A percentile compares a stretch with the other conserved stretches of the same genome.
Conservation (phyloP, 208 protist species). For the Histomonas meleagridis region DNA sequence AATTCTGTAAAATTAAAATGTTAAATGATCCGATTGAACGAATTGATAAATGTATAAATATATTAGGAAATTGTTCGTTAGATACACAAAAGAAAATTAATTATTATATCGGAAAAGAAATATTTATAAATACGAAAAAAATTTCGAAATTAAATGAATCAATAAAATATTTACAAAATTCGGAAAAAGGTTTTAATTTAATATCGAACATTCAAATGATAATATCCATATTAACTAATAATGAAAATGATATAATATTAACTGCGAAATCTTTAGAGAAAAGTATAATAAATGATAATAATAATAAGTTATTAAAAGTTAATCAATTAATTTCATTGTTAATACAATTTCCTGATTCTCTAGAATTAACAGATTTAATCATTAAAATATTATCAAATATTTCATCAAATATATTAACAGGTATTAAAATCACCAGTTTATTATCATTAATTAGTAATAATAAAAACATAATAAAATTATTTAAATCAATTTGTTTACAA, state of each 20-base stretch:
- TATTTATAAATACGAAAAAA: neutral
- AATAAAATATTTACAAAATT: neutral
- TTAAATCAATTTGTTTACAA: too few relatives aligned
- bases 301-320: neutral
- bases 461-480: neutral
- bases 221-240: neutral
- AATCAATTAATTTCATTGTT: neutral
- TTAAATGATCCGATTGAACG: neutral
- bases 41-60: neutral
- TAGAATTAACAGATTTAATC: neutral
- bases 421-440: neutral
- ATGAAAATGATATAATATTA: neutral
- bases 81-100: neutral
- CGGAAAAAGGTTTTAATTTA: too few relatives aligned
- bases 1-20: neutral
- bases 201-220: neutral
- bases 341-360: neutral
- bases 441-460: neutral
- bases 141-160: neutral
- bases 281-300: neutral
- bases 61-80: neutral
- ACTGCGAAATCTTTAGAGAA: neutral
- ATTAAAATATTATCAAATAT: neutral
- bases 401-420: neutral
- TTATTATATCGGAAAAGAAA: neutral